Evolutionary conservation across 768 basidiomycete species (phyloP).

Genomic region (Hericium erinaceus): DNA sequence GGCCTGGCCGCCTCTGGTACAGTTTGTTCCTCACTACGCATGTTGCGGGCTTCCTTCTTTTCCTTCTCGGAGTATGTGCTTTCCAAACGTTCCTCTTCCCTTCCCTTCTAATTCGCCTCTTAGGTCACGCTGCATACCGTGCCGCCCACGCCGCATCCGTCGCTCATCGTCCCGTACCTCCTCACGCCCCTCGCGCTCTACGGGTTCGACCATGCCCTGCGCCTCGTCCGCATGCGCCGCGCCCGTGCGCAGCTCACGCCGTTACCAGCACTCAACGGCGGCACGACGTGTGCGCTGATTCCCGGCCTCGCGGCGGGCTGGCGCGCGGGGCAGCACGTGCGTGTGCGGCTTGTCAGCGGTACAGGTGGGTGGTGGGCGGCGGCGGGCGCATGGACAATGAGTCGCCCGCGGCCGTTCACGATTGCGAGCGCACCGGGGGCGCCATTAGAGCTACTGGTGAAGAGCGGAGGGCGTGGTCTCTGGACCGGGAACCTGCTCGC

Average conservation of each 20-base stretch:
- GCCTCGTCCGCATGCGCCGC: slow-evolving; percentile 38
- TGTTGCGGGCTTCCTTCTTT: slow-evolving; percentile 32
- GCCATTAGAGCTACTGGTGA: slow-evolving; percentile 42
- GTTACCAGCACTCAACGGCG: slow-evolving; percentile 30
- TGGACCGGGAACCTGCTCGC: slow-evolving; percentile 40
- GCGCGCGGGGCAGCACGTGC: slow-evolving; percentile 54
- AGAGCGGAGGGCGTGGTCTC: slow-evolving; percentile 38
- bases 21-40: slow-evolving; percentile 36
- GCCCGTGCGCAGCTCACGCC: slow-evolving; percentile 34
- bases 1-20: slow-evolving; percentile 21
- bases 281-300: slow-evolving; percentile 37
- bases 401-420: slow-evolving; percentile 27
- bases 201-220: slow-evolving; percentile 34
- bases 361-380: slow-evolving; percentile 27
- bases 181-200: slow-evolving; percentile 31
- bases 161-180: slow-evolving; percentile 31
- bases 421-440: slow-evolving; percentile 35
- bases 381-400: slow-evolving; percentile 1
- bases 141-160: slow-evolving; percentile 13
- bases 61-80: slow-evolving; percentile 21
- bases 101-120: not conserved
- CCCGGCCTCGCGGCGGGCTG: slow-evolving; percentile 40
- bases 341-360: slow-evolving; percentile 35
- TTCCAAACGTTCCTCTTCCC: not conserved
- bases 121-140: not conserved